Conservation (phyloP, 2,329 filamentous ascomycete genomes). For the Cladobotryum mycophilum region DNA sequence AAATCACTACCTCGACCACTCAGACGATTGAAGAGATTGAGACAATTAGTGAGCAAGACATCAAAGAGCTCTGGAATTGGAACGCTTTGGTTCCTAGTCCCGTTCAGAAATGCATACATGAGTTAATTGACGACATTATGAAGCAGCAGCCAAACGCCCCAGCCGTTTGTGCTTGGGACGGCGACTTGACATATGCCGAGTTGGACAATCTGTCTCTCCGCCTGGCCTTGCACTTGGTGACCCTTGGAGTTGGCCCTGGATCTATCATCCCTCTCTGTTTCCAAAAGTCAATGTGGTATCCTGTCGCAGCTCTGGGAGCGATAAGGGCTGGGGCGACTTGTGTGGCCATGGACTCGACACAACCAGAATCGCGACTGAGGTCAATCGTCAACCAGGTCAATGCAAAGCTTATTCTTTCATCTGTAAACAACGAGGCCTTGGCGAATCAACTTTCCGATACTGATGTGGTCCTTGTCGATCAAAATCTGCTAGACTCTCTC, state of each 20-base stretch:
- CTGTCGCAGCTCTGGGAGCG: conserved; percentile 18
- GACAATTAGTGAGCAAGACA: conserved; percentile 11
- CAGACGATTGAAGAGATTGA: conserved; percentile 9
- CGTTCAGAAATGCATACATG: conserved; percentile 16
- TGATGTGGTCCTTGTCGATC: too few relatives aligned
- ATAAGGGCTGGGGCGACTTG: conserved; percentile 19
- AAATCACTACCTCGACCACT: conserved; percentile 1
- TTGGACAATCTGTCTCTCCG: conserved; percentile 18
- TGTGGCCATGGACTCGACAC: conserved; percentile 22
- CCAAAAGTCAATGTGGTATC: conserved; percentile 20
- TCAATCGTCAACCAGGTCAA: conserved; percentile 15
- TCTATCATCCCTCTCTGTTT: conserved; percentile 19
- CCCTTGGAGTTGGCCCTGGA: conserved; percentile 22
- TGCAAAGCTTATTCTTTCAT: conserved; percentile 16
- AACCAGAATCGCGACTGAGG: conserved; percentile 14
- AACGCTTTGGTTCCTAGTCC: conserved; percentile 11
- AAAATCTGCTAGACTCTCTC: too few relatives aligned
- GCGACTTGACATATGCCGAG: conserved; percentile 34
- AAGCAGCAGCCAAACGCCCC: conserved; percentile 12
- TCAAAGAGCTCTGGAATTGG: conserved; percentile 17
- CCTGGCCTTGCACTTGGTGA: conserved; percentile 12
- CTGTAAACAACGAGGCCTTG: conserved; percentile 8
- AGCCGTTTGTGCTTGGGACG: conserved; percentile 22
- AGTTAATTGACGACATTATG: conserved; percentile 11
- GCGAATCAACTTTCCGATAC: conserved; percentile 4